Evolutionary conservation across 202 grass and related monocot genomes (phyloP).

Genomic region (Hordeum pubiflorum): DNA sequence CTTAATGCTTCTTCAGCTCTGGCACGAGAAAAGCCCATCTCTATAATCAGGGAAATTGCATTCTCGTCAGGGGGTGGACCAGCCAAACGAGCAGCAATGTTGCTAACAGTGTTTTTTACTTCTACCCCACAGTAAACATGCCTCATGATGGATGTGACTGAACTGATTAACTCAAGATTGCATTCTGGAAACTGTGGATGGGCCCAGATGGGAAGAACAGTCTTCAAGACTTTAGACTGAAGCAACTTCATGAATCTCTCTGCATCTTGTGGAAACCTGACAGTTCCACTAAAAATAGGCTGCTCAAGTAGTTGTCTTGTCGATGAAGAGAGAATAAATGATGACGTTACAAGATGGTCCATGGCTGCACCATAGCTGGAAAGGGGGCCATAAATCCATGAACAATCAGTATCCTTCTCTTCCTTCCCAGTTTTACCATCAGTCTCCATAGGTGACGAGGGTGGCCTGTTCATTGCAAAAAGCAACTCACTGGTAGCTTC

Average conservation of each 20-base stretch:
- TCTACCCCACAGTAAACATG: slow-evolving; percentile 94
- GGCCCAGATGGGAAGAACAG: slow-evolving; percentile 83
- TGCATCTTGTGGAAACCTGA: slow-evolving; percentile 70
- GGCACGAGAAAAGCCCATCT: slow-evolving; percentile 91
- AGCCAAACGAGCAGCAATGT: slow-evolving; percentile 47
- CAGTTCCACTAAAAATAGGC: slow-evolving; percentile 62
- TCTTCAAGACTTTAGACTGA: slow-evolving; percentile 87
- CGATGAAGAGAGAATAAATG: slow-evolving; percentile 86
- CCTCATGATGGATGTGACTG: slow-evolving; percentile 86
- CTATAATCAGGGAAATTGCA: slow-evolving; percentile 88
- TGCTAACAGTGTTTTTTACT: slow-evolving; percentile 54
- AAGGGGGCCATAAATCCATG: slow-evolving; percentile 93
- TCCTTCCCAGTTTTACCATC: slow-evolving; percentile 61
- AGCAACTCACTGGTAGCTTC: slow-evolving; percentile 95
- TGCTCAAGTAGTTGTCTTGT: slow-evolving; percentile 90
- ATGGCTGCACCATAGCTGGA: slow-evolving; percentile 68
- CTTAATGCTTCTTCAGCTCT: slow-evolving; percentile 95
- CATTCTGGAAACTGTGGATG: slow-evolving; percentile 85
- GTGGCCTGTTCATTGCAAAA: slow-evolving; percentile 60
- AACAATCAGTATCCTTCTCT: slow-evolving; percentile 60
- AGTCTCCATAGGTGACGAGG: slow-evolving; percentile 77
- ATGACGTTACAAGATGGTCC: slow-evolving; percentile 89
- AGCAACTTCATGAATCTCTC: slow-evolving; percentile 82
- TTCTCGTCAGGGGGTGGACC: slow-evolving; percentile 86
- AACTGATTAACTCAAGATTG: slow-evolving; percentile 74